Conservation (phyloP, 2,329 filamentous ascomycete genomes). For the Geosmithia flava region DNA sequence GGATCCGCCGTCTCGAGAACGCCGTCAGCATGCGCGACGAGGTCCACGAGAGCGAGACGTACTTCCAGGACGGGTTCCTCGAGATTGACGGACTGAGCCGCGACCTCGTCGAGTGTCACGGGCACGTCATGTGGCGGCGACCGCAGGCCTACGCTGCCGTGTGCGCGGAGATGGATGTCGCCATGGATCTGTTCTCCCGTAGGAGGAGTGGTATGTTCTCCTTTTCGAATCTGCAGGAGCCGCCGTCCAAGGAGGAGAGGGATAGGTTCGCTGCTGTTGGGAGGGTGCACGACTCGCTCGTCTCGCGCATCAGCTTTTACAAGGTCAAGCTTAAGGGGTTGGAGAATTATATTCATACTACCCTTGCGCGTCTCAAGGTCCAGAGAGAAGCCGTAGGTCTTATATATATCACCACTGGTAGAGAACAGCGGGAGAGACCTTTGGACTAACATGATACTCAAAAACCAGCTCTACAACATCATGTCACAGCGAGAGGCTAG, state of each 20-base stretch:
- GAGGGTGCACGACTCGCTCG: constrained; percentile 36
- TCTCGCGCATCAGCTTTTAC: constrained; percentile 45
- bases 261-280: constrained; percentile 11
- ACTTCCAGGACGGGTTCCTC: constrained; percentile 35
- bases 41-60: constrained; percentile 36
- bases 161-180: constrained; percentile 31
- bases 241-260: constrained; percentile 12
- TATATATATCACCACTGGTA: neutral
- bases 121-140: constrained; percentile 49
- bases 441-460: neutral
- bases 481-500: constrained; percentile 53
- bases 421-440: neutral
- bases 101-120: constrained; percentile 51
- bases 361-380: constrained; percentile 46
- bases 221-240: constrained; percentile 4
- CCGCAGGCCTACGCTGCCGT: constrained; percentile 48
- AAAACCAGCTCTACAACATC: constrained; percentile 47
- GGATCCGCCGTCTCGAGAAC: constrained; percentile 48
- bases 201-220: constrained; percentile 8
- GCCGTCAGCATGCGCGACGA: constrained; percentile 49
- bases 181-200: constrained; percentile 30
- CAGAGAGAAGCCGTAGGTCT: constrained; percentile 45
- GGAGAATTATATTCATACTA: constrained; percentile 51
- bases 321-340: constrained; percentile 46
- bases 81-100: constrained; percentile 49